phyloP scores from a whole-genome alignment of 805 yeast species.

The Candida xyloterini region DNA sequence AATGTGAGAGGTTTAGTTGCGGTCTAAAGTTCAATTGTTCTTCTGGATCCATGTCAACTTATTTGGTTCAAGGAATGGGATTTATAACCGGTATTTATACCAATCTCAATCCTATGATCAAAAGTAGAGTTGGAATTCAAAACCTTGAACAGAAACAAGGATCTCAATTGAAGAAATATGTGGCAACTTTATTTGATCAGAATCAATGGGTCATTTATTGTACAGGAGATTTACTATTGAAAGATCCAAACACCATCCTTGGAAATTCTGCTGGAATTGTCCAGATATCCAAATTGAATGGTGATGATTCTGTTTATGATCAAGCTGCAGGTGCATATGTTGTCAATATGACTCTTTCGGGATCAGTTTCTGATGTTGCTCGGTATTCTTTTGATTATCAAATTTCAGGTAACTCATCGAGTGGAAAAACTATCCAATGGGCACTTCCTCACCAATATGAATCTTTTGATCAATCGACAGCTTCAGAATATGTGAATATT shows the following conservation, averaged over 20 bases:
- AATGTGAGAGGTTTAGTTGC: constrained; percentile 31
- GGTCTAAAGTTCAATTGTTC: constrained; percentile 33
- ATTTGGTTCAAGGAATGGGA: constrained; percentile 79
- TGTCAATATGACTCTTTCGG: constrained; percentile 41
- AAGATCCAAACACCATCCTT: constrained; percentile 33
- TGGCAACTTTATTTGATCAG: constrained; percentile 50
- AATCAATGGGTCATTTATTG: constrained; percentile 65
- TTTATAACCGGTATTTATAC: constrained; percentile 64
- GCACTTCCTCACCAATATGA: constrained; percentile 53
- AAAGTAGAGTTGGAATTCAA: constrained; percentile 65
- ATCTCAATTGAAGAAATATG: constrained; percentile 50
- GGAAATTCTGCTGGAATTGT: constrained; percentile 38
- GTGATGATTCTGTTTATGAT: constrained; percentile 48
- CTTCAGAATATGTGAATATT: constrained; percentile 25
- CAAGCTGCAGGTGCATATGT: constrained; percentile 68
- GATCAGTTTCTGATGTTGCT: constrained; percentile 35
- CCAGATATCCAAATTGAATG: constrained; percentile 48
- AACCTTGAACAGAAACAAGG: constrained; percentile 41
- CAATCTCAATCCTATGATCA: constrained; percentile 49
- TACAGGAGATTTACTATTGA: constrained; percentile 14
- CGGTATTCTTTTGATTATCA: constrained; percentile 42
- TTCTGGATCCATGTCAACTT: constrained; percentile 38
- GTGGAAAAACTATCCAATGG: constrained; percentile 39
- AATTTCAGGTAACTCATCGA: constrained; percentile 22
- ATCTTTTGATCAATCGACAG: constrained; percentile 30